Conservation (phyloP, 1,139 yeast genomes). For the Candida tetrigidarum region DNA sequence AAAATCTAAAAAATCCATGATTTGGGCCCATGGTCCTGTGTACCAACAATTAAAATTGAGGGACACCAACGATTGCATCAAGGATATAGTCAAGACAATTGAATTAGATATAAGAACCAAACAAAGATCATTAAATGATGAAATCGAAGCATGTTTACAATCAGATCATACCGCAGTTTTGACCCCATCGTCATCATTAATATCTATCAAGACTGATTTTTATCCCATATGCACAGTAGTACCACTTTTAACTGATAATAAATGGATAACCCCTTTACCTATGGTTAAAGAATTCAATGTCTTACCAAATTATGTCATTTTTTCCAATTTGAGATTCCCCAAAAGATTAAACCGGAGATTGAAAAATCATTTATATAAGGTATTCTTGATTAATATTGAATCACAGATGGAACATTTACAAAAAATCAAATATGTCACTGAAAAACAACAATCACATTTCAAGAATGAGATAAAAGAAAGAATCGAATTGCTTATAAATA, state of each 20-base stretch:
- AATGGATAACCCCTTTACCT: too few species aligned
- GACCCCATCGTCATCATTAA: not conserved
- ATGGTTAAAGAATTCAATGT: conserved; percentile 14
- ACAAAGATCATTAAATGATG: conserved; percentile 35
- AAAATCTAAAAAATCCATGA: too few species aligned
- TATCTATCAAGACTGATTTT: not conserved
- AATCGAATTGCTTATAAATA: conserved; percentile 31
- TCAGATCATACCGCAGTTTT: conserved; percentile 14
- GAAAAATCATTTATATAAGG: conserved; percentile 38
- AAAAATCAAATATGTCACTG: conserved; percentile 39
- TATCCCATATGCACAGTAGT: too few species aligned
- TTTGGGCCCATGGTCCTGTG: too few species aligned
- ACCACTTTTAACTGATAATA: too few species aligned
- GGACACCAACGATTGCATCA: conserved; percentile 5
- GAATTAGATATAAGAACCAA: conserved; percentile 39
- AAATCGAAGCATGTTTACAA: conserved; percentile 33
- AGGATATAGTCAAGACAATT: conserved; percentile 22
- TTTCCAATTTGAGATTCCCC: conserved; percentile 6
- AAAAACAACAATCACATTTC: conserved; percentile 29
- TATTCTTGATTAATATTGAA: conserved; percentile 42
- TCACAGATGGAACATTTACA: conserved; percentile 44
- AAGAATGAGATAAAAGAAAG: conserved; percentile 29
- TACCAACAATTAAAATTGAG: conserved; percentile 1
- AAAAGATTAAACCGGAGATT: conserved; percentile 27
- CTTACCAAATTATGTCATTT: conserved; percentile 12